Evolutionary conservation across 78 protist genomes (phyloP), one percentile per base, ranked within the genome.

Genomic region (slime mould (Dictyostelium discoideum)): DNA sequence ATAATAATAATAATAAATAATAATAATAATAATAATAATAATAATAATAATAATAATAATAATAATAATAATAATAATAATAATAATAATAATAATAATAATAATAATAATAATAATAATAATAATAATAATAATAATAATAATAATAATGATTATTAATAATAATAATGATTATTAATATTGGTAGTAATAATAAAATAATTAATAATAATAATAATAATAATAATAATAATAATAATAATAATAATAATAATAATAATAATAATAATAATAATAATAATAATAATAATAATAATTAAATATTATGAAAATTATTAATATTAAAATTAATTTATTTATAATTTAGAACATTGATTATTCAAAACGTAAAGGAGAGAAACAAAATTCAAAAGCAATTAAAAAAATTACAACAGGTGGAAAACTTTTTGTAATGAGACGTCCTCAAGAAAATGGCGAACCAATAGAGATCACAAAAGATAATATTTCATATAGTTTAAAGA

Each of bases 401-500:
- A 90, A 73, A 29, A 18, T 90, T 6, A 90, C 29, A 37, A 81
- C 83, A 85, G 78, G 72, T 50, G 32, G 57, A 32, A 24, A 22
- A 67, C 26, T 90, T 46, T 37, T 60, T 22, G 82, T 90, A 4
- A 90, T 90, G 94, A 60, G 94, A 65, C 50, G 11, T 7, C 13
- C 84, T 44, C 26, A 24, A 3, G 9, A 67, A 50, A 40, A 24
- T 20, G 94, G 94, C 37, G 32, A 39, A 20, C 79, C 94, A 67
- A 32, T 44, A 0, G 42, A 24, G 16, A 90, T 90, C 13, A 82
- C 80, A 44, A 9, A 2, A 6, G 86, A 80, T 13, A 90, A 90
- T 72, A 90, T 90, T 73, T 22, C 87, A 81, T 90, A 90, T 73
- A 90, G 94, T 90, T 72, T 90, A 65, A 90, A 90, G 84, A 65